These are phyloP conservation scores for Zasmidium angulare DNA, from an alignment of 2,329 filamentous ascomycete genomes.

Conservation along the genomic window DNA sequence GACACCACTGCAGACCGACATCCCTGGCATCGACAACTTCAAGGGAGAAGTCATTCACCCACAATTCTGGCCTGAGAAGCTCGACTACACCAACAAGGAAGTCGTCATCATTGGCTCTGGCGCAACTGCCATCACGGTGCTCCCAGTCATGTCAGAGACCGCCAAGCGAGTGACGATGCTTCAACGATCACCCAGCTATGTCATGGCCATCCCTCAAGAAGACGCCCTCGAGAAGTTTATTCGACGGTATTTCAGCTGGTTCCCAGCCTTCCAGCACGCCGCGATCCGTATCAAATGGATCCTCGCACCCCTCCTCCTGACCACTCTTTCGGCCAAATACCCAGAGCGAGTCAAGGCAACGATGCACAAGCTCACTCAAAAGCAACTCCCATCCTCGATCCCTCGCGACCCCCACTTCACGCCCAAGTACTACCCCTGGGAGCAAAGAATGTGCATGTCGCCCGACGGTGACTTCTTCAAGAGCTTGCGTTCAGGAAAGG, in stretches of 20 bases:
- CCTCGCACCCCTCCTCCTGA: constrained; percentile 35
- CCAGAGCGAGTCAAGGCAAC: constrained; percentile 31
- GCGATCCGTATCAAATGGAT: constrained; percentile 39
- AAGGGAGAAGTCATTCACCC: constrained; percentile 64
- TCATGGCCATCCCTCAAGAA: constrained; percentile 31
- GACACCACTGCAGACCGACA: constrained; percentile 57
- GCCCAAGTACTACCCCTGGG: constrained; percentile 54
- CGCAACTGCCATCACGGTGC: constrained; percentile 74
- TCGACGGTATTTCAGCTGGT: constrained; percentile 25
- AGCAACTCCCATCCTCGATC: constrained; percentile 49
- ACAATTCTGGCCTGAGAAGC: constrained; percentile 72
- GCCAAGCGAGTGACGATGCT: constrained; percentile 73
- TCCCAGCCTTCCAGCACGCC: constrained; percentile 26
- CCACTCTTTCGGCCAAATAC: constrained; percentile 34
- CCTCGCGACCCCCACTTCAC: constrained; percentile 42
- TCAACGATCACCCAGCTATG: constrained; percentile 73
- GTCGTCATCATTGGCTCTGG: constrained; percentile 74
- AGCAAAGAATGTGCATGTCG: constrained; percentile 74
- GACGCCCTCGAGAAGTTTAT: constrained; percentile 29
- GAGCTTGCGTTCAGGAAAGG: constrained; percentile 51
- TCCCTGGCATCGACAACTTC: constrained; percentile 69
- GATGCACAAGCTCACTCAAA: constrained; percentile 46
- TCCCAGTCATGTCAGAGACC: constrained; percentile 67
- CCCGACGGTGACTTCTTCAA: constrained; percentile 61
- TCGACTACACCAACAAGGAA: constrained; percentile 66